phyloP scores from a whole-genome alignment of 2,329 filamentous ascomycete species.

The Aspergillus sp. region DNA sequence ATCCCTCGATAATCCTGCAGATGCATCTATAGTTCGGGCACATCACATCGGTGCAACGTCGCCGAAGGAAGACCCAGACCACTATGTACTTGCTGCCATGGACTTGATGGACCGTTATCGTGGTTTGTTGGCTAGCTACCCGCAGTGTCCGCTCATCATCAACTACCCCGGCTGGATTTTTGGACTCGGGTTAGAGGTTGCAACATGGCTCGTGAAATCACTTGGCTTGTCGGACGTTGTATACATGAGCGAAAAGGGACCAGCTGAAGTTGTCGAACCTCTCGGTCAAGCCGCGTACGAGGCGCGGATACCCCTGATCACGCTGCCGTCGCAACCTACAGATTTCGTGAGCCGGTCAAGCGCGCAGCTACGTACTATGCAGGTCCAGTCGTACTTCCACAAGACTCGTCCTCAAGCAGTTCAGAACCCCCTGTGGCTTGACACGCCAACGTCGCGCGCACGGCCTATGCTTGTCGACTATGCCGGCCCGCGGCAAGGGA shows the following conservation, averaged over 20 bases:
- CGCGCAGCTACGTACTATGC: constrained; percentile 50
- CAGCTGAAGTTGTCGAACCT: constrained; percentile 36
- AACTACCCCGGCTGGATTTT: constrained; percentile 54
- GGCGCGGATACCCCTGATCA: constrained; percentile 34
- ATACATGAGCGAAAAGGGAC: constrained; percentile 47
- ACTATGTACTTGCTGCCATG: constrained; percentile 48
- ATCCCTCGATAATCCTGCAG: constrained; percentile 24
- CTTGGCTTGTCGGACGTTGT: constrained; percentile 47
- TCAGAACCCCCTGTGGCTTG: constrained; percentile 37
- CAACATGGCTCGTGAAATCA: constrained; percentile 40
- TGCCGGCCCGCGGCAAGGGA: constrained; percentile 35
- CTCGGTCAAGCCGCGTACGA: constrained; percentile 35
- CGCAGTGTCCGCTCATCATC: constrained; percentile 47
- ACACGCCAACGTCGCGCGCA: constrained; percentile 39
- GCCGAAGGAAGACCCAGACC: constrained; percentile 51
- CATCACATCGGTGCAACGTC: constrained; percentile 50
- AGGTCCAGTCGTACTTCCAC: constrained; percentile 58
- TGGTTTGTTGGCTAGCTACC: constrained; percentile 32
- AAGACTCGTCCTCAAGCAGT: constrained; percentile 22
- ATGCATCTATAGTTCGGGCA: constrained; percentile 40
- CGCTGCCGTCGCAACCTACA: constrained; percentile 41
- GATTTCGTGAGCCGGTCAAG: constrained; percentile 42
- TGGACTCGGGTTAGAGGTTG: constrained; percentile 44
- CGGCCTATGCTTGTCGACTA: constrained; percentile 48
- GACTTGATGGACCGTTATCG: constrained; percentile 48